A percentile compares a stretch with the other conserved stretches of the same genome.
These are phyloP conservation scores for Cinchona pubescens DNA, from an alignment of 257 asterid species.

Conservation along the genomic window DNA sequence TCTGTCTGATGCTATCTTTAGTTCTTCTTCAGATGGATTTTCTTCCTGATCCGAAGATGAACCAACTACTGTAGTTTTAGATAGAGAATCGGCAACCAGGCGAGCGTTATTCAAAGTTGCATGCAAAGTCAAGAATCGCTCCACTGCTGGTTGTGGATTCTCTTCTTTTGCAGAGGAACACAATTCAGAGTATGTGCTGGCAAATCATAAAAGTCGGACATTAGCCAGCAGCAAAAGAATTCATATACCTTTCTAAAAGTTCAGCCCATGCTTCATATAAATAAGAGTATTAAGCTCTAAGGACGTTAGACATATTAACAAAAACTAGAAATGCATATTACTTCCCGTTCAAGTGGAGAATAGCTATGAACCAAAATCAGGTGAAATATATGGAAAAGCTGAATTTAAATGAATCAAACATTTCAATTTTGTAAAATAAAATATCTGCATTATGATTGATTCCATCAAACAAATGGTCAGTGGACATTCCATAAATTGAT, in stretches of 20 bases:
- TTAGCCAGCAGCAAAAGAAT: not conserved
- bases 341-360: not conserved
- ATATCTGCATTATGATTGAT: not conserved
- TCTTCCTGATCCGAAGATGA: conserved; percentile 58
- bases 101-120: conserved; percentile 63
- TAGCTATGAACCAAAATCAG: not conserved
- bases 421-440: not conserved
- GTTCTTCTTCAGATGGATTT: conserved; percentile 57
- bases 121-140: conserved; percentile 73
- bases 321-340: not conserved
- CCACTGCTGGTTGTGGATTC: conserved; percentile 89
- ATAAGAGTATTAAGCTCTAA: not conserved
- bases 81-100: conserved; percentile 64
- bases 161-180: conserved; percentile 80
- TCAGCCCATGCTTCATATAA: not conserved
- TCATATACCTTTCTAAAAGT: not conserved
- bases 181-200: conserved; percentile 86
- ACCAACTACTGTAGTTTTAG: conserved; percentile 44
- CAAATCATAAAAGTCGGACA: conserved; percentile 6
- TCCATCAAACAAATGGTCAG: not conserved
- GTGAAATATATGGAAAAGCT: not conserved
- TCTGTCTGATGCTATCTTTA: conserved; percentile 49
- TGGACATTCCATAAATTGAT: not conserved
- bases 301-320: not conserved
- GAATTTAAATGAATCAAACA: not conserved